Percentiles rank a stretch among this genome's conserved stretches.
phyloP scores from a whole-genome alignment of 305 asterid species.

The Fraxinus greggii region DNA sequence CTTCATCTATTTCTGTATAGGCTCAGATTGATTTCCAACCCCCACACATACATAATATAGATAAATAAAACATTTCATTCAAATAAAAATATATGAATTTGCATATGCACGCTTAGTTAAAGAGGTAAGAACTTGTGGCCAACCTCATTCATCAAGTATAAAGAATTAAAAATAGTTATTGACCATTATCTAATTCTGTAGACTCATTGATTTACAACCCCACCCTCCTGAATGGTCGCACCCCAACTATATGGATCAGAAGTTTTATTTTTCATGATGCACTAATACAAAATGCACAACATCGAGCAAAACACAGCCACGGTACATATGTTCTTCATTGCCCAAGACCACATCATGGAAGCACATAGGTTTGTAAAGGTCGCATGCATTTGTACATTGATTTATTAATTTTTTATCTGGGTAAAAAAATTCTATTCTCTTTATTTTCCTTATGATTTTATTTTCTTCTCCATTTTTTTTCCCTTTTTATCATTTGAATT shows the following conservation, averaged over 20 bases:
- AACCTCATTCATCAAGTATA: not conserved
- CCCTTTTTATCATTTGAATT: not conserved
- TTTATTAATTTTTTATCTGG: not conserved
- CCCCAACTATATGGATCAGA: not conserved
- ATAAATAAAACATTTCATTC: not conserved
- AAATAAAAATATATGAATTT: too few relatives aligned
- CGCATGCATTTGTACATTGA: not conserved
- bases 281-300: not conserved
- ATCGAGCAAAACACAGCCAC: not conserved
- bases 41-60: not conserved
- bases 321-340: not conserved
- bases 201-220: not conserved
- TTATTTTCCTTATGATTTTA: not conserved
- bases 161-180: not conserved
- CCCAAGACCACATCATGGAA: not conserved
- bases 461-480: not conserved
- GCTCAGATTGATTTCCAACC: constrained; percentile 5
- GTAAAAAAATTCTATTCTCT: not conserved
- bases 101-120: not conserved
- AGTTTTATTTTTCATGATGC: constrained; percentile 7
- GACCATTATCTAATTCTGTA: not conserved
- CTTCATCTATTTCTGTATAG: constrained; percentile 12
- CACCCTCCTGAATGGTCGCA: not conserved
- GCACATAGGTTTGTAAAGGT: not conserved
- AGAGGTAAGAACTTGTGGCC: not conserved